Percentiles rank a stretch among this genome's conserved stretches.
Evolutionary conservation across 495 filamentous ascomycete genomes (phyloP).

Genomic region (Hypoxylon rickii): DNA sequence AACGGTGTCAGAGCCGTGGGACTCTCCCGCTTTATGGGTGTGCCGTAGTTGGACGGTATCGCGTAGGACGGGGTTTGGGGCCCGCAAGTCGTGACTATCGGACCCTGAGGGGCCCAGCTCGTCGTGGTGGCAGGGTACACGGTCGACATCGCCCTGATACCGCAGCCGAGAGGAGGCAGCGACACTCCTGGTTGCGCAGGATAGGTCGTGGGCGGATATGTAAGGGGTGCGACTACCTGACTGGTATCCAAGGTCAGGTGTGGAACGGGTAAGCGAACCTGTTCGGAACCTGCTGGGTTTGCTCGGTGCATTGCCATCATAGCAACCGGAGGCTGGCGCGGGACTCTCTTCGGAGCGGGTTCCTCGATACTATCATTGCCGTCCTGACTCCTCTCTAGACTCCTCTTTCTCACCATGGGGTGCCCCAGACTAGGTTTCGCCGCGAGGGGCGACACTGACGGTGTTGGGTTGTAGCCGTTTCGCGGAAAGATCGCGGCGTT

Average conservation of each 20-base stretch:
- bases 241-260: constrained; percentile 51
- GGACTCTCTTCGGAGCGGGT: constrained; percentile 68
- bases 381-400: constrained; percentile 74
- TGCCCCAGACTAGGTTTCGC: constrained; percentile 53
- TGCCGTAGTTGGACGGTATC: constrained; percentile 41
- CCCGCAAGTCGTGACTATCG: constrained; percentile 41
- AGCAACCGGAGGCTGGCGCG: constrained; percentile 33
- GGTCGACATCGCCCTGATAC: constrained; percentile 56
- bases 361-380: constrained; percentile 59
- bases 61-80: constrained; percentile 37
- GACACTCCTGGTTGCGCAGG: constrained; percentile 46
- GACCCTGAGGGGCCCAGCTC: constrained; percentile 37
- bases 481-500: constrained; percentile 30
- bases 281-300: constrained; percentile 24
- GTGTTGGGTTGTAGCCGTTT: constrained; percentile 43
- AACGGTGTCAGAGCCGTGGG: constrained; percentile 38
- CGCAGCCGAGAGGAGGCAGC: constrained; percentile 49
- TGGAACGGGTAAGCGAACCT: constrained; percentile 45
- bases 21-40: constrained; percentile 50
- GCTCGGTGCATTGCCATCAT: constrained; percentile 47
- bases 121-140: constrained; percentile 45
- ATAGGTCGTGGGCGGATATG: constrained; percentile 35
- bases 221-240: constrained; percentile 22
- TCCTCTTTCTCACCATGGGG: constrained; percentile 65
- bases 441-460: constrained; percentile 58